A percentile compares a stretch with the other conserved stretches of the same genome.
Evolutionary conservation across 2,329 filamentous ascomycete genomes (phyloP).

Genomic region (Blastomyces emzantsi): DNA sequence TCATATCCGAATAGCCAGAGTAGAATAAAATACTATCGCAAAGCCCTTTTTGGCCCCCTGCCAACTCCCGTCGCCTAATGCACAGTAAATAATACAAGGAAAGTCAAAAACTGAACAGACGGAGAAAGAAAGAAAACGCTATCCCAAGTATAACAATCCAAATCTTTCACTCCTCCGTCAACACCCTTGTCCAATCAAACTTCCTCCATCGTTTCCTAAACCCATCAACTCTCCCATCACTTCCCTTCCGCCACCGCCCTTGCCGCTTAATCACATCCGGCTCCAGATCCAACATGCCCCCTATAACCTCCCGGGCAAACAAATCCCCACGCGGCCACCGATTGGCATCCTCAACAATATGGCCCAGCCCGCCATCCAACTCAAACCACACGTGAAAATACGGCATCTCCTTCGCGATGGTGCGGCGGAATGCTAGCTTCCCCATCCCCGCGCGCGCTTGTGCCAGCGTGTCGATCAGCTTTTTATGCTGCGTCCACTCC

Average conservation of each 20-base stretch:
- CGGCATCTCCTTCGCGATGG: conserved; percentile 88
- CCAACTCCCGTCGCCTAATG: not conserved
- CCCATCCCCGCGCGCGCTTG: conserved; percentile 57
- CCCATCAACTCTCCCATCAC: conserved; percentile 57
- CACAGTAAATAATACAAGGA: not conserved
- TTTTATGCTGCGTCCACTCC: conserved; percentile 93
- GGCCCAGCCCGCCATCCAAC: conserved; percentile 82
- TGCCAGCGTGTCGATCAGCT: conserved; percentile 74
- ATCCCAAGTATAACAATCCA: not conserved
- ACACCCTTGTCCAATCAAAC: conserved; percentile 76
- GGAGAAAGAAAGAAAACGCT: not conserved
- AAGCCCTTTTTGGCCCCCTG: not conserved
- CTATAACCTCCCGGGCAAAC: conserved; percentile 85
- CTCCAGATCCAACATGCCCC: conserved; percentile 79
- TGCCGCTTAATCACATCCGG: conserved; percentile 82
- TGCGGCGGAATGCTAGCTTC: conserved; percentile 69
- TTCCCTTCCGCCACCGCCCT: conserved; percentile 68
- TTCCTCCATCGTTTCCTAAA: conserved; percentile 83
- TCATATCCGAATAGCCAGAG: not conserved
- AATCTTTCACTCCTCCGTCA: conserved; percentile 40
- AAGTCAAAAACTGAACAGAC: not conserved
- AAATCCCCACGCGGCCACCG: conserved; percentile 86
- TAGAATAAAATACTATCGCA: not conserved
- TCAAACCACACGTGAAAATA: conserved; percentile 98
- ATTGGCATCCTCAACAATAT: conserved; percentile 78